A percentile compares a stretch with the other conserved stretches of the same genome.
Evolutionary conservation across 2,329 filamentous ascomycete species (phyloP).

Genomic region (Verticillium longisporum): DNA sequence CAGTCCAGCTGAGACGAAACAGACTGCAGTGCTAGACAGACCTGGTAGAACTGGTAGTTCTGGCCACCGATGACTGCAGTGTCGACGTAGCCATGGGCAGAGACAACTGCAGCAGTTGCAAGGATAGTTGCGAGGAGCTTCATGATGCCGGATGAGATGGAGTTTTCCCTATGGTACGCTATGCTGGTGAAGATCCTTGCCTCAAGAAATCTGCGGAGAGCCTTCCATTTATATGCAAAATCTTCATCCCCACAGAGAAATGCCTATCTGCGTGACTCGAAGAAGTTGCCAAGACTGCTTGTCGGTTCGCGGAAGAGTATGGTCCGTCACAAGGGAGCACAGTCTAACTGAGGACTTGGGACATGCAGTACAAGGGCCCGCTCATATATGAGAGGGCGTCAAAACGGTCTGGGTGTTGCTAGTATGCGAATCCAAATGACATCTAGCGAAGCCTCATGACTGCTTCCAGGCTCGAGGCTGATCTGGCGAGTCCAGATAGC

Average conservation of each 20-base stretch:
- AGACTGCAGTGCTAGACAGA: constrained; percentile 2
- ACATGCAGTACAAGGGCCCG: background rate
- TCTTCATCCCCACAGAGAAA: background rate
- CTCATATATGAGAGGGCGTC: background rate
- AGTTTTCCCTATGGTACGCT: background rate
- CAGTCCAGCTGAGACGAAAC: background rate
- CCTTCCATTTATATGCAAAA: background rate
- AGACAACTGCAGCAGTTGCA: constrained; percentile 17
- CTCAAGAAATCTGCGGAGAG: background rate
- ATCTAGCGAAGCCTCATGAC: background rate
- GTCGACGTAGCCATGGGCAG: constrained; percentile 42
- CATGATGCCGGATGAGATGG: background rate
- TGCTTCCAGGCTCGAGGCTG: background rate
- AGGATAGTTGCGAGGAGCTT: constrained; percentile 1
- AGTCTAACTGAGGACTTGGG: background rate
- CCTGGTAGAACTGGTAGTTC: constrained; percentile 29
- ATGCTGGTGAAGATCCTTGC: background rate
- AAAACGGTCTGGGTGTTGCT: background rate
- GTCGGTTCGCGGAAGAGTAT: background rate
- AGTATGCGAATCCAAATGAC: background rate
- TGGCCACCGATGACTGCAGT: constrained; percentile 34
- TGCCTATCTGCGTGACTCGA: background rate
- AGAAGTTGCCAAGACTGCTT: background rate
- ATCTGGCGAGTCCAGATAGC: background rate
- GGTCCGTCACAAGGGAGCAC: background rate